Percentiles rank a stretch among this genome's conserved stretches.
These are phyloP conservation scores for Saitozyma podzolica DNA, from an alignment of 768 basidiomycete species.

Conservation along the genomic window DNA sequence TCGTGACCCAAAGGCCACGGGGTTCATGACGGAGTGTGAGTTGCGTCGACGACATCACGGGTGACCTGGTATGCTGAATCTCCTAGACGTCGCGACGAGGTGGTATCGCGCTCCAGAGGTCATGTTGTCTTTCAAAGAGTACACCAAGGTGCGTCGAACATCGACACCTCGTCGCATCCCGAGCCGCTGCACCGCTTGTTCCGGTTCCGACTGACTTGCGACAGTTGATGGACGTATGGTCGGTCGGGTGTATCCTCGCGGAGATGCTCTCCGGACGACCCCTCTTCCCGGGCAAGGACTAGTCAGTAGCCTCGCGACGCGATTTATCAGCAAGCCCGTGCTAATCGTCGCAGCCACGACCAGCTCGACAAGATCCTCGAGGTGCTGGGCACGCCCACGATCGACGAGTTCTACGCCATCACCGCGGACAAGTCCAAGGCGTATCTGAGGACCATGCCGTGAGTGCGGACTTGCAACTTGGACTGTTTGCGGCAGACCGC, in stretches of 20 bases:
- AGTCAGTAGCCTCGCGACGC: conserved; percentile 56
- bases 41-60: background rate
- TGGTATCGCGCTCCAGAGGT: conserved; percentile 99
- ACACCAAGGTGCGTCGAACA: conserved; percentile 68
- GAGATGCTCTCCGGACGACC: conserved; percentile 98
- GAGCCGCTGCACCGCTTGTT: background rate
- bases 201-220: background rate
- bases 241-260: conserved; percentile 60
- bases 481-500: background rate
- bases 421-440: conserved; percentile 87
- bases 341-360: conserved; percentile 69
- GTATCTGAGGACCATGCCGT: conserved; percentile 87
- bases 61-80: background rate
- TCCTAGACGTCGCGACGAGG: conserved; percentile 73
- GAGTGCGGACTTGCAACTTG: conserved; percentile 2
- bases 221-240: conserved; percentile 54
- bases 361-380: conserved; percentile 94
- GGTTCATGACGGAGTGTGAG: conserved; percentile 51
- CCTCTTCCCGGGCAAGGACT: conserved; percentile 88
- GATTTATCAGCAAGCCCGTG: background rate
- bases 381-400: conserved; percentile 91
- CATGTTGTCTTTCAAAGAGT: conserved; percentile 99
- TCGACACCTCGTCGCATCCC: background rate
- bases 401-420: conserved; percentile 98
- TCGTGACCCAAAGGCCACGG: conserved; percentile 22